These are phyloP conservation scores for Penicillium fimorum DNA, from an alignment of 495 filamentous ascomycete genomes.

Conservation along the genomic window DNA sequence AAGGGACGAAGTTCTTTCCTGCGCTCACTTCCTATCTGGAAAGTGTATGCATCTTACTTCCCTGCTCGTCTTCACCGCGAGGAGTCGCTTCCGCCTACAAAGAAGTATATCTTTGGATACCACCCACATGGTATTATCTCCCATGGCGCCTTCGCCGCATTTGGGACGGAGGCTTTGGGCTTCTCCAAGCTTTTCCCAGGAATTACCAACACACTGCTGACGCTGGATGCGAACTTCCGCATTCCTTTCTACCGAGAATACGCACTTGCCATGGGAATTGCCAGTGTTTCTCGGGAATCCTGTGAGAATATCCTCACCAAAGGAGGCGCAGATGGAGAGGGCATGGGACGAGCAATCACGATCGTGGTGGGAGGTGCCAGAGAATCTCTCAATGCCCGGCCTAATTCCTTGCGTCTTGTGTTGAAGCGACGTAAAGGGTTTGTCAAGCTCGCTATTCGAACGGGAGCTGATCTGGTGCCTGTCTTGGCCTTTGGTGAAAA, in stretches of 20 bases:
- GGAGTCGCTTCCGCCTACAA: constrained; percentile 66
- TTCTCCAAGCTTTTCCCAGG: constrained; percentile 89
- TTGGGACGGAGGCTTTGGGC: constrained; percentile 85
- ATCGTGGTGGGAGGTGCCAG: constrained; percentile 92
- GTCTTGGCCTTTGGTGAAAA: constrained; percentile 94
- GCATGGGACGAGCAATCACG: constrained; percentile 94
- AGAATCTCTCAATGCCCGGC: constrained; percentile 84
- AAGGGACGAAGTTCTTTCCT: constrained; percentile 69
- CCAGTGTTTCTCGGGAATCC: constrained; percentile 84
- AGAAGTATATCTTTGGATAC: constrained; percentile 98
- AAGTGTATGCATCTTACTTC: constrained; percentile 88
- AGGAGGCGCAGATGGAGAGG: constrained; percentile 74
- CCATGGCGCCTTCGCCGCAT: constrained; percentile 90
- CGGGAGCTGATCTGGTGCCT: constrained; percentile 87
- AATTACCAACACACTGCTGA: constrained; percentile 90
- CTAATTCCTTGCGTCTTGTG: constrained; percentile 69
- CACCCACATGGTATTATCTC: constrained; percentile 97
- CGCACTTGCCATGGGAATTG: constrained; percentile 78
- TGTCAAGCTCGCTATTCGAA: constrained; percentile 86
- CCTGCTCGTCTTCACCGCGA: constrained; percentile 85
- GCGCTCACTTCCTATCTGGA: constrained; percentile 77
- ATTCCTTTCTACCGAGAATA: constrained; percentile 95
- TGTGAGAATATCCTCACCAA: constrained; percentile 81
- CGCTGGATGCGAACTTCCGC: constrained; percentile 87
- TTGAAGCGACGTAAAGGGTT: constrained; percentile 86